Conservation (phyloP, 192 early-diverging fungal species). For the Mortierella hygrophila region DNA sequence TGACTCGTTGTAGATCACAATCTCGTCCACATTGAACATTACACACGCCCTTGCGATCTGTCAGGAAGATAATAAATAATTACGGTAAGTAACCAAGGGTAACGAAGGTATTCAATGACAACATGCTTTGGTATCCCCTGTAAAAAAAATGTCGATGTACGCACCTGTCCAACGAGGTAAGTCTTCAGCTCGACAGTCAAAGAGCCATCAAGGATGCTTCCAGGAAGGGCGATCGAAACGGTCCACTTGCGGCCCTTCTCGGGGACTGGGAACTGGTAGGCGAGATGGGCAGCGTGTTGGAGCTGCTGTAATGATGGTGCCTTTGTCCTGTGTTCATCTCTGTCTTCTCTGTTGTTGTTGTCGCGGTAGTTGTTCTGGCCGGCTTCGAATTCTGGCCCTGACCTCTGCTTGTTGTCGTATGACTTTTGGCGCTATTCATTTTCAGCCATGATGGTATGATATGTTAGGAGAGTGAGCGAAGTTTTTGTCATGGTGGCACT, state of each 20-base stretch:
- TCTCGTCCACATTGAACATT: constrained; percentile 75
- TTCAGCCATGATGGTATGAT: background rate
- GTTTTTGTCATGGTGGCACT: background rate
- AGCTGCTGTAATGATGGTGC: constrained; percentile 47
- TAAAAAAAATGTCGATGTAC: background rate
- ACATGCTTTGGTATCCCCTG: too few species aligned
- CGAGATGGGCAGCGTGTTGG: constrained; percentile 52
- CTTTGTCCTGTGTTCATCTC: constrained; percentile 31
- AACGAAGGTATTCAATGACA: background rate
- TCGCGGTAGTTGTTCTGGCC: constrained; percentile 9
- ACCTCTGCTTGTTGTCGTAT: constrained; percentile 56
- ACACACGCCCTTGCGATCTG: constrained; percentile 71
- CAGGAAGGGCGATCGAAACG: constrained; percentile 74
- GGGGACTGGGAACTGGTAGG: constrained; percentile 45
- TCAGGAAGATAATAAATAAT: background rate
- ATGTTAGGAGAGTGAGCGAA: background rate
- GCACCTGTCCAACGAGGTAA: constrained; percentile 77
- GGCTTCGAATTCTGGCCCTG: constrained; percentile 58
- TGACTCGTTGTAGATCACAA: constrained; percentile 75
- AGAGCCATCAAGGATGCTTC: constrained; percentile 73
- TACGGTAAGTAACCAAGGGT: background rate
- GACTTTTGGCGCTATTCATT: constrained; percentile 41
- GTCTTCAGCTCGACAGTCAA: constrained; percentile 75
- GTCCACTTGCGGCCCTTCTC: constrained; percentile 65
- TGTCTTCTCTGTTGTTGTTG: constrained; percentile 30